Conservation (phyloP, 108 stramenopile genomes). For the Epipyxis sp. region DNA sequence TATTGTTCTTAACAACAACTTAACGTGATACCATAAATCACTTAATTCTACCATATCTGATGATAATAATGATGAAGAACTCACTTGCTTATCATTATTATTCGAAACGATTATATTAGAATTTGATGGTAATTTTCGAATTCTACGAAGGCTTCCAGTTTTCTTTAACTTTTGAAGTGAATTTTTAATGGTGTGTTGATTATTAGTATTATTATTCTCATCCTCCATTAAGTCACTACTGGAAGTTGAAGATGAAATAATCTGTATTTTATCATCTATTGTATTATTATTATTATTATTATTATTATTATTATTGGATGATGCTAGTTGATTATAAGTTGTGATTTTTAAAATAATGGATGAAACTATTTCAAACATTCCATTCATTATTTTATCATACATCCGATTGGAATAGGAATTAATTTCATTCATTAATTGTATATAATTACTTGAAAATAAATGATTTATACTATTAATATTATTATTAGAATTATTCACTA, state of each 20-base stretch:
- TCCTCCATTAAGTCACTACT: too few relatives aligned
- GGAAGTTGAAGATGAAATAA: not conserved
- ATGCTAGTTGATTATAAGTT: not conserved
- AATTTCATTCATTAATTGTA: too few relatives aligned
- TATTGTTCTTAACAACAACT: not conserved
- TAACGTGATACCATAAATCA: not conserved
- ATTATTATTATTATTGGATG: not conserved
- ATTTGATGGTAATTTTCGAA: too few relatives aligned
- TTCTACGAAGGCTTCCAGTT: not conserved
- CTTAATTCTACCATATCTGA: too few relatives aligned
- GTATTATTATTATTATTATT: too few relatives aligned
- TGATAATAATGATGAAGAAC: not conserved
- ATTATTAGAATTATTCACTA: too few relatives aligned
- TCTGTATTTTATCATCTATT: too few relatives aligned
- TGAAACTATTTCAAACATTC: not conserved
- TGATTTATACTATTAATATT: too few relatives aligned
- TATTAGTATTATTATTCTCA: too few relatives aligned
- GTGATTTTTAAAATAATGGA: not conserved
- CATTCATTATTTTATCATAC: not conserved
- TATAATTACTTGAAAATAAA: too few relatives aligned
- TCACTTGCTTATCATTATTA: not conserved
- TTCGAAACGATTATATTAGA: not conserved
- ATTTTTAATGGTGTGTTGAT: too few relatives aligned
- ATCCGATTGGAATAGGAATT: not conserved
- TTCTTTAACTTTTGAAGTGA: not conserved